Evolutionary conservation across 1,284 basidiomycete species (phyloP).

Genomic region (Flammula alnicola): DNA sequence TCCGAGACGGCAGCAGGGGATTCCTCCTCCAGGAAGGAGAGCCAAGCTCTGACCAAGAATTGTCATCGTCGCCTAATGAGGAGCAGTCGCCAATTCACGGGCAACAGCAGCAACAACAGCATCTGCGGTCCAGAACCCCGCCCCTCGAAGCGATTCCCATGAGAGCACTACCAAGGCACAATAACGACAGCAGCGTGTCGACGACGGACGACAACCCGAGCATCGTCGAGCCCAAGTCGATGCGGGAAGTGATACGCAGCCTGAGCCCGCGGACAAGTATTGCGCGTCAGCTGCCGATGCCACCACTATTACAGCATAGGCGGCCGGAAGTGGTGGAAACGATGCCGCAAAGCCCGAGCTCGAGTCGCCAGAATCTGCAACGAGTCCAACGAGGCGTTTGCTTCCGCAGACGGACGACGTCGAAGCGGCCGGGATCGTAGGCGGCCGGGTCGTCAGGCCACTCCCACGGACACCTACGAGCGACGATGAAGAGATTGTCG

Average conservation of each 20-base stretch:
- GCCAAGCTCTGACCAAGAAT: no score
- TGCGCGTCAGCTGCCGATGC: neutral
- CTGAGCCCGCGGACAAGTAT: slow-evolving; percentile 49
- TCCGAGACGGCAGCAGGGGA: no score
- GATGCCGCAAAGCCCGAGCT: slow-evolving; percentile 43
- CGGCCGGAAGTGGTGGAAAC: slow-evolving; percentile 35
- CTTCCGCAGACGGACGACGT: neutral
- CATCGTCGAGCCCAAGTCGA: slow-evolving; percentile 36
- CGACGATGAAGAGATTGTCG: slow-evolving; percentile 12
- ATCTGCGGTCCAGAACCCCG: no score
- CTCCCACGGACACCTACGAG: slow-evolving; percentile 18
- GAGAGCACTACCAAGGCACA: no score
- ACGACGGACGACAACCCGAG: slow-evolving; percentile 38
- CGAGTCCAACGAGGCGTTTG: slow-evolving; percentile 6
- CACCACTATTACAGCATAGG: slow-evolving; percentile 34
- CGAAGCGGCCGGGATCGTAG: neutral
- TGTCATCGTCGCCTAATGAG: no score
- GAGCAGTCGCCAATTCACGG: no score
- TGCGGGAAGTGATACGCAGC: slow-evolving; percentile 40
- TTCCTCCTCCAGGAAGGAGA: no score
- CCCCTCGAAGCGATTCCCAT: no score
- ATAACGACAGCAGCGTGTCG: slow-evolving; percentile 15
- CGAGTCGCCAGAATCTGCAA: slow-evolving; percentile 32
- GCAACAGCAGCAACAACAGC: no score
- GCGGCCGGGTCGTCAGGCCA: slow-evolving; percentile 5